Conservation (phyloP, 2,329 filamentous ascomycete species). For the Fusarium liriodendri region DNA sequence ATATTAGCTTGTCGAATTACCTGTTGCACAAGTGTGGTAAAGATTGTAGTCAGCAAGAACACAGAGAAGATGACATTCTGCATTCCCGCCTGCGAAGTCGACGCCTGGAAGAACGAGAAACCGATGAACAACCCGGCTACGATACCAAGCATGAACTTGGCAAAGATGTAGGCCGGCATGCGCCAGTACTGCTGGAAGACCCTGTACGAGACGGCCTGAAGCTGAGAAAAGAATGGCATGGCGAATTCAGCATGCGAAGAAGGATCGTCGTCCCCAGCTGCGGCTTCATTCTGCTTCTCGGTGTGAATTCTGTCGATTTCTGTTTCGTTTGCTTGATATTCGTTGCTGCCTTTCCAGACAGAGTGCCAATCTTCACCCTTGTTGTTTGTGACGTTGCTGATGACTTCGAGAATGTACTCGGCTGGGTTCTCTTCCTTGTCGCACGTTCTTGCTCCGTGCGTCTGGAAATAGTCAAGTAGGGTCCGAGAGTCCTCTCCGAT, state of each 20-base stretch:
- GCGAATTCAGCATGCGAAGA: constrained; percentile 75
- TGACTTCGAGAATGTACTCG: constrained; percentile 76
- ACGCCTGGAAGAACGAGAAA: constrained; percentile 72
- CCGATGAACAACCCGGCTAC: constrained; percentile 78
- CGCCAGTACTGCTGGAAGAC: constrained; percentile 89
- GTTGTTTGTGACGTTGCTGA: constrained; percentile 54
- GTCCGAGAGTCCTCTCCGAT: constrained; percentile 70
- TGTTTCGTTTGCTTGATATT: constrained; percentile 62
- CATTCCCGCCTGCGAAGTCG: constrained; percentile 73
- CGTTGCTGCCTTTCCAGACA: constrained; percentile 69
- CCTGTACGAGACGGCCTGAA: constrained; percentile 72
- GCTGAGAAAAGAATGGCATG: constrained; percentile 75
- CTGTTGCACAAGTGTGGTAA: constrained; percentile 75
- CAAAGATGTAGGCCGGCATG: constrained; percentile 80
- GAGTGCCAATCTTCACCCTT: constrained; percentile 70
- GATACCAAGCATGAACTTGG: constrained; percentile 72
- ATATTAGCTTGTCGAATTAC: constrained; percentile 25
- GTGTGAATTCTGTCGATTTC: constrained; percentile 74
- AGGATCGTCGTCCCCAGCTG: constrained; percentile 24
- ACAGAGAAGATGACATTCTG: constrained; percentile 80
- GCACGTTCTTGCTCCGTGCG: constrained; percentile 70
- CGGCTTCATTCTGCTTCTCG: constrained; percentile 51
- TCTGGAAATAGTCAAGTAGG: constrained; percentile 72
- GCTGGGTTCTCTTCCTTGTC: constrained; percentile 75
- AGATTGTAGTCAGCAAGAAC: constrained; percentile 82